Base-by-base conservation (phyloP, 148 eudicot genomes). In the Rhododendron mucronatum region DNA sequence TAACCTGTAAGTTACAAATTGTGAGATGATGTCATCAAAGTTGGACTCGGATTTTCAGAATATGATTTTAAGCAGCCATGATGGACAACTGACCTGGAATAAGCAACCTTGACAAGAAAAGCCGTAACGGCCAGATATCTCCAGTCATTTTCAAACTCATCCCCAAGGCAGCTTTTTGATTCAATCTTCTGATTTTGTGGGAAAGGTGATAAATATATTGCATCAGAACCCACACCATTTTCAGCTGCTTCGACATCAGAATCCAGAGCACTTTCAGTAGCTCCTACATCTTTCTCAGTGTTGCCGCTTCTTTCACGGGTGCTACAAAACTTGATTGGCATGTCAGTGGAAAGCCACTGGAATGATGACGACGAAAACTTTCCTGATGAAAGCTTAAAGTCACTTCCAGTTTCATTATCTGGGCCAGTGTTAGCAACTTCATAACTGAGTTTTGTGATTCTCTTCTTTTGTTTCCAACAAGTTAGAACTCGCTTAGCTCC, bases 41-140 rank as follows among this genome's bases (percentile, higher is more conserved):
- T 74, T 48, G 35, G 53, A 84, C 71, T 57, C 2, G 61, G 41
- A 69, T 51, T 30, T 45, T 69, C 80, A 67, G 41, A 82, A 63
- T 30, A 81, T 1, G 11, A 78, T 78, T 45, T n/a, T 47, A 13
- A 39, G 37, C 2, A 44, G 83, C 39, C 77, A 57, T 35, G 18
- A 41, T 20, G 37, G 21, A 51, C 39, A 16, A 81, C 63, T 51
- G 63, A 93, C 99, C 95, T 97, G 87, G 95, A 90, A 30, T 75
- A 82, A 80, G 92, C 78, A 89, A 89, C 85, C 76, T 88, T 88
- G 81, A 97, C 94, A 86, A 95, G 93, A 90, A 97, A 97, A 84
- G 98, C 94, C 88, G 99, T 97, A 85, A 97, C 99, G 28, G 96
- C 96, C 73, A 97, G 90, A 89, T 93, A 97, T 94, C 99, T 93